phyloP scores from a whole-genome alignment of 2,329 filamentous ascomycete species.

The Blumeria hordei region DNA sequence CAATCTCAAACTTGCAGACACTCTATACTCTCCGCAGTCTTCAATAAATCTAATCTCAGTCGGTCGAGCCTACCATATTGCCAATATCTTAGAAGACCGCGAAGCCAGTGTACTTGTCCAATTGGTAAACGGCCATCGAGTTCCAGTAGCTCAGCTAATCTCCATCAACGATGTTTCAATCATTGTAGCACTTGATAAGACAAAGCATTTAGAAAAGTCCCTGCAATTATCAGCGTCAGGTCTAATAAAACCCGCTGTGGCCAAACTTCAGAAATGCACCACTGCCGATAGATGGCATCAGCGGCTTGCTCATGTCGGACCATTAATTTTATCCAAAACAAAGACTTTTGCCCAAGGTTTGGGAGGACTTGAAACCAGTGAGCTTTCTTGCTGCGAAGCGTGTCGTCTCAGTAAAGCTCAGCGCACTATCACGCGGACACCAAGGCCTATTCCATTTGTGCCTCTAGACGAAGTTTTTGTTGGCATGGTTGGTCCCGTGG shows the following conservation, averaged over 20 bases:
- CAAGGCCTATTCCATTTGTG: not conserved
- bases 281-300: not conserved
- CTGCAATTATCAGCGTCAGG: not conserved
- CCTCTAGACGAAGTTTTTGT: not conserved
- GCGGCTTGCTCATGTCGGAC: not conserved
- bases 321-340: not conserved
- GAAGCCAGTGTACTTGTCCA: not conserved
- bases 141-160: not conserved
- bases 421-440: not conserved
- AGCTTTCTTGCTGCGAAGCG: not conserved
- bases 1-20: not conserved
- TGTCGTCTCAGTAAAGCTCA: not conserved
- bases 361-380: not conserved
- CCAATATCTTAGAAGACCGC: not conserved
- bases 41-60: not conserved
- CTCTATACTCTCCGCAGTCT: not conserved
- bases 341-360: not conserved
- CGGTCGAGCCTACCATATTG: not conserved
- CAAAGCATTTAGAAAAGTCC: not conserved
- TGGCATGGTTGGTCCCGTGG: not conserved
- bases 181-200: not conserved
- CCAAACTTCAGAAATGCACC: not conserved
- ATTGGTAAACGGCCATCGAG: not conserved
- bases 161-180: not conserved
- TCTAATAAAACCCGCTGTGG: not conserved